Evolutionary conservation across 2,329 filamentous ascomycete genomes (phyloP), one percentile per base, ranked within the genome.

Genomic region (Mollisia scopiformis): DNA sequence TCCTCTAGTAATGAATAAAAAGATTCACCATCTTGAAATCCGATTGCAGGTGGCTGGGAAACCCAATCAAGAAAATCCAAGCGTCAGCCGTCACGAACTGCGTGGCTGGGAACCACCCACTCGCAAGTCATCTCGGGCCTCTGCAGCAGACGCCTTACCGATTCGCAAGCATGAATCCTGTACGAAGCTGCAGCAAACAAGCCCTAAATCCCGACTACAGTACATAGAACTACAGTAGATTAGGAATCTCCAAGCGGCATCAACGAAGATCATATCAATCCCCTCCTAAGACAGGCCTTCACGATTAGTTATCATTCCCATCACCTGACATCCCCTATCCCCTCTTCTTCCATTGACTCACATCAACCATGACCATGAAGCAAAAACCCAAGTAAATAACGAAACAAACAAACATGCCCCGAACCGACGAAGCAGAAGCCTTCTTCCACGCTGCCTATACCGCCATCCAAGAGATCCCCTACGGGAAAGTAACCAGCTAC

Each of bases 401-500:
- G n/a, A n/a, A n/a, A n/a, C n/a, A n/a, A n/a, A n/a, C n/a, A n/a
- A n/a, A n/a, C 16, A 92, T 92, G 89, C 74, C 88, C 19, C 87
- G 87, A 63, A 87, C 88, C 47, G 90, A 93, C 68, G 90, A 93
- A 76, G 89, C 89, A 13, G 81, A 82, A 64, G 83, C 88, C 21
- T 94, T 93, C 80, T 92, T 89, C 75, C 78, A 81, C 78, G 79
- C 90, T 47, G 93, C 97, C 53, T 97, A 96, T 78, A 79, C 82
- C 61, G 92, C 93, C 14, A 85, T 97, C 3, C 91, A 94, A 75
- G 87, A 97, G 74, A 90, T 98, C 31, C 94, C 95, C 0, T 73
- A 76, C 8, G 94, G 94, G 63, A 90, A 84, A 72, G 93, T 97
- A 43, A 97, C 93, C 1, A 91, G 86, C 50, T 98, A 98, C 73